phyloP scores from a whole-genome alignment of 2,329 filamentous ascomycete species.

The Aspergillus transmontanensis region DNA sequence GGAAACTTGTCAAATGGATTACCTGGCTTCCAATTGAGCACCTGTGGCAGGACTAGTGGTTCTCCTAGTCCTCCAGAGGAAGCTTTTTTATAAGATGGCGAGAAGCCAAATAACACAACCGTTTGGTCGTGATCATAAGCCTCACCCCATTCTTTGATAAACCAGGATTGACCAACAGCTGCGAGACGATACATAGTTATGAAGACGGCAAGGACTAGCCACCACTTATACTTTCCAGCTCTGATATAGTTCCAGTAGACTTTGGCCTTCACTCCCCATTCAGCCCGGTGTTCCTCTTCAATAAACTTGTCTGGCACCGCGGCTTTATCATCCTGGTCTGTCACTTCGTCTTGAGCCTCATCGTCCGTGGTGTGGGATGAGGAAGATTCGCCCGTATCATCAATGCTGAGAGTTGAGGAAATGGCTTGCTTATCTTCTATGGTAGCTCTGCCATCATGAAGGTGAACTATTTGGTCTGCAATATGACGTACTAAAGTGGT shows the following conservation, averaged over 20 bases:
- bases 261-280: slow-evolving; percentile 72
- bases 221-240: slow-evolving; percentile 75
- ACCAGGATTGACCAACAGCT: slow-evolving; percentile 72
- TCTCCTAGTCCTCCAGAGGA: slow-evolving; percentile 3
- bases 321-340: slow-evolving; percentile 49
- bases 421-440: slow-evolving; percentile 53
- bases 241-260: slow-evolving; percentile 87
- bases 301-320: slow-evolving; percentile 74
- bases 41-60: slow-evolving; percentile 10
- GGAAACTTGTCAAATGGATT: slow-evolving; percentile 57
- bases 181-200: slow-evolving; percentile 66
- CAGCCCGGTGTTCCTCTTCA: slow-evolving; percentile 72
- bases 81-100: slow-evolving; percentile 15
- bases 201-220: slow-evolving; percentile 65
- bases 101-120: slow-evolving; percentile 22
- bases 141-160: slow-evolving; percentile 86
- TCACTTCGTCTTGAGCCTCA: slow-evolving; percentile 29
- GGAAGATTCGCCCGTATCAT: slow-evolving; percentile 30
- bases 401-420: slow-evolving; percentile 42
- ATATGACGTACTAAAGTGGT: slow-evolving; percentile 72
- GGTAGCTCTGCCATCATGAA: slow-evolving; percentile 62
- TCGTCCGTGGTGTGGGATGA: slow-evolving; percentile 15
- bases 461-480: slow-evolving; percentile 72
- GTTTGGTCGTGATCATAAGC: slow-evolving; percentile 55
- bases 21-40: slow-evolving; percentile 22